Evolutionary conservation across 805 yeast species (phyloP), one percentile per base, ranked within the genome.

Genomic region (Starmerella floricola): DNA sequence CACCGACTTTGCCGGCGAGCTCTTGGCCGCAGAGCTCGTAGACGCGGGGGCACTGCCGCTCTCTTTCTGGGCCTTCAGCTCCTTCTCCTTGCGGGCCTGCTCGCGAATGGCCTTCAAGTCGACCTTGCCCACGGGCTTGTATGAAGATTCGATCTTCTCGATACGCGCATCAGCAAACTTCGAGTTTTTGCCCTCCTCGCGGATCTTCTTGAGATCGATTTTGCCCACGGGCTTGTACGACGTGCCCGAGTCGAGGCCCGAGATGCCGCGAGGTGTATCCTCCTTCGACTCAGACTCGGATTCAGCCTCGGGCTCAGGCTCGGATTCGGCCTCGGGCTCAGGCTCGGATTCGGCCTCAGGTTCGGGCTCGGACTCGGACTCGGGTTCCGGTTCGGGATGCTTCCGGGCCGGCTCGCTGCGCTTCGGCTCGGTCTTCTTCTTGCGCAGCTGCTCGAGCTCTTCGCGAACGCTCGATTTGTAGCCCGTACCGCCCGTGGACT

Each of bases 111-210:
- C 68, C 34, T 66, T 66, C 44, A 65, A 55, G 54, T 76, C 75
- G 36, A 76, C 74, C 53, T 73, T 74, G 20, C 82, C 82, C 39
- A 75, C 65, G 39, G 82, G 82, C 55, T 73, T 69, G 62, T 73
- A 76, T 16, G 76, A 57, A 6, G 78, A 63, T 49, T 62, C 64
- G 30, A 61, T 54, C 34, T 64, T 63, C 41, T 55, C 61, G 31
- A 57, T 53, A 28, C 59, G 46, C 31, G 54, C 56, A 40, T 59
- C 60, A 36, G 61, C 56, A 44, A 53, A 56, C 44, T 51, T 53
- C 31, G 50, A 47, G 40, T 44, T 40, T 41, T 48, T 51, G 29
- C 48, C 61, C 31, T 51, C 55, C 26, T 37, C 60, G 21, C 62
- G 54, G 35, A 59, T 48, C 17, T 53, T 54, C 34, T 55, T 54